A percentile compares a stretch with the other conserved stretches of the same genome.
phyloP scores from a whole-genome alignment of 352 stramenopile genomes.

The Phytophthora rubi region DNA sequence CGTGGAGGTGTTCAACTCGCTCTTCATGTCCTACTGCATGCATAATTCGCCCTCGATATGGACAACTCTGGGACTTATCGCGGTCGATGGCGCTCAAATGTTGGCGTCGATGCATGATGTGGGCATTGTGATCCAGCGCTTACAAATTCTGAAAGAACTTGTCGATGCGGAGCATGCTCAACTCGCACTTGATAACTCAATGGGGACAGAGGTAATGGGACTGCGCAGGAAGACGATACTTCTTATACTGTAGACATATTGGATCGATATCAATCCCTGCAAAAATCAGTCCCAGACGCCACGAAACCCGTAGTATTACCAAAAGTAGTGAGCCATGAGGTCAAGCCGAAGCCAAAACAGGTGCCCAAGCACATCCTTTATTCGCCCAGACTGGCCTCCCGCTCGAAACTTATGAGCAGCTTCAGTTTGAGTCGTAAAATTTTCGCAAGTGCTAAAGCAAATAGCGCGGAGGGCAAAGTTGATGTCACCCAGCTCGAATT shows the following conservation, averaged over 20 bases:
- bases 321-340: background rate
- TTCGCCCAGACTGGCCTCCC: background rate
- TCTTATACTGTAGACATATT: background rate
- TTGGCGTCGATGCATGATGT: constrained; percentile 13
- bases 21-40: constrained; percentile 50
- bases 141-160: constrained; percentile 6
- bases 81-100: constrained; percentile 26
- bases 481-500: background rate
- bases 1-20: constrained; percentile 46
- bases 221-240: background rate
- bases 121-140: background rate
- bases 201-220: background rate
- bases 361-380: background rate
- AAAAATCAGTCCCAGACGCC: background rate
- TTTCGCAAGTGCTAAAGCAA: background rate
- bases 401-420: background rate
- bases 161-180: background rate
- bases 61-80: constrained; percentile 31
- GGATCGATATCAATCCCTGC: background rate
- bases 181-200: background rate
- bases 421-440: constrained; percentile 3
- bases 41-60: constrained; percentile 39
- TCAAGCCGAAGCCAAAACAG: too few relatives aligned
- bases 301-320: background rate
- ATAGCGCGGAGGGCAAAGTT: background rate